Conservation (phyloP, 225 moss, liverwort and hornwort species). For the Climacium dendroides region DNA sequence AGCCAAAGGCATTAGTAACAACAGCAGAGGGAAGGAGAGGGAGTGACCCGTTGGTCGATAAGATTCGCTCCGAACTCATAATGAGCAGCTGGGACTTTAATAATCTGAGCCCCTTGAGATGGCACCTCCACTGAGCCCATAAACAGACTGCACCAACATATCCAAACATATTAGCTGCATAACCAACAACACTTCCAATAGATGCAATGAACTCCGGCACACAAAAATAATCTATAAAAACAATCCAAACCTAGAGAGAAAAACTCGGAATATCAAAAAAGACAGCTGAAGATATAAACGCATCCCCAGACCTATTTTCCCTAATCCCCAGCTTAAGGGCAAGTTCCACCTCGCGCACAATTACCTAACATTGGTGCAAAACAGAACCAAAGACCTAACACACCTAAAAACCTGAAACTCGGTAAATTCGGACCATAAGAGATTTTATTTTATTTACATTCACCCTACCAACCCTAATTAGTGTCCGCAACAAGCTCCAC, state of each 20-base stretch:
- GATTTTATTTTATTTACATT: not conserved
- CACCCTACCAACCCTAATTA: not conserved
- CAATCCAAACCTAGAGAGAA: not conserved
- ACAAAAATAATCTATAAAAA: not conserved
- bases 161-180: not conserved
- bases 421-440: not conserved
- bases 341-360: not conserved
- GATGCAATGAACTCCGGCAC: not conserved
- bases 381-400: not conserved
- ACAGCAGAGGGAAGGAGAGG: not conserved
- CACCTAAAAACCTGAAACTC: not conserved
- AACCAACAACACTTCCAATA: not conserved
- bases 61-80: conserved; percentile 99
- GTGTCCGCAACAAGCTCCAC: not conserved
- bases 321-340: not conserved
- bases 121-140: conserved; percentile 99
- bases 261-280: not conserved
- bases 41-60: conserved; percentile 66
- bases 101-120: conserved; percentile 90
- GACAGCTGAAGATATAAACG: not conserved
- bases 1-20: not conserved
- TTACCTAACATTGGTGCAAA: not conserved
- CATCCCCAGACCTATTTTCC: not conserved
- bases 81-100: conserved; percentile 97
- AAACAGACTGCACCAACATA: conserved; percentile 55